phyloP scores from a whole-genome alignment of 225 moss, liverwort and hornwort species.

The Bryum argenteum region DNA sequence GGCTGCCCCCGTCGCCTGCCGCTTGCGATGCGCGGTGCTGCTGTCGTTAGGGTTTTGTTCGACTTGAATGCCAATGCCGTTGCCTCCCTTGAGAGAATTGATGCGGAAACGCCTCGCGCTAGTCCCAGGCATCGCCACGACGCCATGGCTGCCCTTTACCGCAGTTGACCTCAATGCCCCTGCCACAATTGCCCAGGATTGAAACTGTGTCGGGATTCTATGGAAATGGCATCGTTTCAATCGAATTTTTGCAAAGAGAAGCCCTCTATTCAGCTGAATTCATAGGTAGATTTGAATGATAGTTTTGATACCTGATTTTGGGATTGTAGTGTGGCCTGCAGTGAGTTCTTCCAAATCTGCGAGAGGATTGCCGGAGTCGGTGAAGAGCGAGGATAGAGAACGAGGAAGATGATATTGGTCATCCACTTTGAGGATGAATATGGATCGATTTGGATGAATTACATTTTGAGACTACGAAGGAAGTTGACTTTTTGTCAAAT shows the following conservation, averaged over 20 bases:
- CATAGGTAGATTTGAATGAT: neutral
- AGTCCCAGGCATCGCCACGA: conserved; percentile 61
- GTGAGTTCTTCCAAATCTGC: neutral
- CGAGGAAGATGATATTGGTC: neutral
- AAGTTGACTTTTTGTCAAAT: no score
- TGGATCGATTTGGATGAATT: neutral
- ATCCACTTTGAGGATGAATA: neutral
- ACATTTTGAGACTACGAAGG: no score
- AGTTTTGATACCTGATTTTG: neutral
- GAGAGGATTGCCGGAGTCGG: neutral
- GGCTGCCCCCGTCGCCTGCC: conserved; percentile 19
- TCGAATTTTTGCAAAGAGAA: neutral
- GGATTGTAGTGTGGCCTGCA: neutral
- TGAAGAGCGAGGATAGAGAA: neutral
- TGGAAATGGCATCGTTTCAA: neutral
- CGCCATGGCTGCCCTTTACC: conserved; percentile 39
- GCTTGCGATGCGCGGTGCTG: conserved; percentile 24
- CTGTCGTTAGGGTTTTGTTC: conserved; percentile 11
- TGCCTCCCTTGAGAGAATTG: conserved; percentile 9
- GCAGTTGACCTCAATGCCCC: neutral
- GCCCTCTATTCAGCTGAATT: no score
- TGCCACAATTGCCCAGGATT: neutral
- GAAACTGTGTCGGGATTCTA: neutral
- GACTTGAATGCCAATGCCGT: conserved; percentile 36
- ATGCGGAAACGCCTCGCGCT: conserved; percentile 34